phyloP scores from a whole-genome alignment of 768 basidiomycete species.

The Boletus barrowsii region DNA sequence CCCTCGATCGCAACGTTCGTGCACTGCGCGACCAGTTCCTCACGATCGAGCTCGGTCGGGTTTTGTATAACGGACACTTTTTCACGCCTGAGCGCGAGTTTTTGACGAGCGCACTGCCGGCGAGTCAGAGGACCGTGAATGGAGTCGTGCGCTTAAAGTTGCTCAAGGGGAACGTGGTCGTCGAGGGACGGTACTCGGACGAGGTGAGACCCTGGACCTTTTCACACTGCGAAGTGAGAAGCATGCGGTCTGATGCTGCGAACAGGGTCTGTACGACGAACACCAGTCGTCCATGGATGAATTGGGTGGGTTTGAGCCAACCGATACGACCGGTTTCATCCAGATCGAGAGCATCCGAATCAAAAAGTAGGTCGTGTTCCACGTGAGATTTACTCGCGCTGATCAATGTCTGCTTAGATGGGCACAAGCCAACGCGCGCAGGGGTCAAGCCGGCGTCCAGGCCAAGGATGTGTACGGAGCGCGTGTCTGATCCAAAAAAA shows the following conservation, averaged over 20 bases:
- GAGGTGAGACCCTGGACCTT: slow-evolving; percentile 49
- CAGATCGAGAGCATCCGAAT: slow-evolving; percentile 96
- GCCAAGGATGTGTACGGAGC: slow-evolving; percentile 78
- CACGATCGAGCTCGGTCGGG: slow-evolving; percentile 83
- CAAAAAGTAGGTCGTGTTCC: slow-evolving; percentile 68
- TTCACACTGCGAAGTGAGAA: too few species aligned
- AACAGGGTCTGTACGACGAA: slow-evolving; percentile 89
- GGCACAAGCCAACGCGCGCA: slow-evolving; percentile 84
- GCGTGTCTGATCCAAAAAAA: slow-evolving; percentile 40
- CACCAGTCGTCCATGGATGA: slow-evolving; percentile 98
- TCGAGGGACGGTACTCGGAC: slow-evolving; percentile 87
- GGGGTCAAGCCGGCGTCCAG: slow-evolving; percentile 75
- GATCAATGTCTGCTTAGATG: slow-evolving; percentile 46
- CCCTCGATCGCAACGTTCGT: slow-evolving; percentile 96
- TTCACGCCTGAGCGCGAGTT: slow-evolving; percentile 99
- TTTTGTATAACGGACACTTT: slow-evolving; percentile 98
- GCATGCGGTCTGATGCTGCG: background rate
- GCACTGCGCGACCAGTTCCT: slow-evolving; percentile 93
- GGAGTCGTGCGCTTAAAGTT: slow-evolving; percentile 87
- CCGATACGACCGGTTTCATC: slow-evolving; percentile 94
- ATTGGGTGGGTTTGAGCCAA: slow-evolving; percentile 96
- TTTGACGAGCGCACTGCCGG: slow-evolving; percentile 83
- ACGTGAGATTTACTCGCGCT: background rate
- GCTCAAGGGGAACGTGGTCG: slow-evolving; percentile 94
- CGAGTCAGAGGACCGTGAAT: slow-evolving; percentile 95